These are phyloP conservation scores for Arthrobotrys iridis DNA, from an alignment of 2,329 filamentous ascomycete species.

Conservation along the genomic window DNA sequence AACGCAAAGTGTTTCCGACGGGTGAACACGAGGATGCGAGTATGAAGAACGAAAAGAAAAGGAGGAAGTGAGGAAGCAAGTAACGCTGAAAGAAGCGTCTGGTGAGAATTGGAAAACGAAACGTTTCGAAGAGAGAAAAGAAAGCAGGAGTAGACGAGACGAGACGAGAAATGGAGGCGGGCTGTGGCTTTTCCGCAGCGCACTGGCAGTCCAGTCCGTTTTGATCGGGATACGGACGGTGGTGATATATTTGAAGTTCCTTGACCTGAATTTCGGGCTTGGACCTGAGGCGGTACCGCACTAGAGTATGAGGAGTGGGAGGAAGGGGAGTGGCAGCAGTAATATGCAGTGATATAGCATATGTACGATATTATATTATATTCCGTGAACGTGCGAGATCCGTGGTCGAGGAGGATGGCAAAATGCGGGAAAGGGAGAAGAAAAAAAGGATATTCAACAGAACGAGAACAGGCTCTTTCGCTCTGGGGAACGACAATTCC, in stretches of 20 bases:
- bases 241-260: slow-evolving; percentile 21
- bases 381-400: too few relatives aligned
- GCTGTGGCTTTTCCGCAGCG: slow-evolving; percentile 23
- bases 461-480: too few relatives aligned
- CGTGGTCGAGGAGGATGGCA: too few relatives aligned
- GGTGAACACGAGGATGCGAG: slow-evolving; percentile 23
- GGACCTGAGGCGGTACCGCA: slow-evolving; percentile 5
- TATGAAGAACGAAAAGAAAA: neutral
- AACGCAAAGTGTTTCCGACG: slow-evolving; percentile 36
- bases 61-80: too few relatives aligned
- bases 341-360: too few relatives aligned
- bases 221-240: too few relatives aligned
- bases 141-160: slow-evolving; percentile 4
- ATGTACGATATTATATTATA: too few relatives aligned
- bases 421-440: too few relatives aligned
- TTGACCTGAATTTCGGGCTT: slow-evolving; percentile 4
- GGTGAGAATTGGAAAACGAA: slow-evolving; percentile 19
- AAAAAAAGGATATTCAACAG: too few relatives aligned
- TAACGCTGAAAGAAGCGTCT: neutral
- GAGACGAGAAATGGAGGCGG: neutral
- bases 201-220: neutral
- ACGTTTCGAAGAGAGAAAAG: neutral
- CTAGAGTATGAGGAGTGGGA: too few relatives aligned
- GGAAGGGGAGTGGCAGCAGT: too few relatives aligned
- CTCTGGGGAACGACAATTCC: too few relatives aligned